These are phyloP conservation scores for Pluteus cervinus DNA, from an alignment of 768 basidiomycete genomes.

Conservation along the genomic window DNA sequence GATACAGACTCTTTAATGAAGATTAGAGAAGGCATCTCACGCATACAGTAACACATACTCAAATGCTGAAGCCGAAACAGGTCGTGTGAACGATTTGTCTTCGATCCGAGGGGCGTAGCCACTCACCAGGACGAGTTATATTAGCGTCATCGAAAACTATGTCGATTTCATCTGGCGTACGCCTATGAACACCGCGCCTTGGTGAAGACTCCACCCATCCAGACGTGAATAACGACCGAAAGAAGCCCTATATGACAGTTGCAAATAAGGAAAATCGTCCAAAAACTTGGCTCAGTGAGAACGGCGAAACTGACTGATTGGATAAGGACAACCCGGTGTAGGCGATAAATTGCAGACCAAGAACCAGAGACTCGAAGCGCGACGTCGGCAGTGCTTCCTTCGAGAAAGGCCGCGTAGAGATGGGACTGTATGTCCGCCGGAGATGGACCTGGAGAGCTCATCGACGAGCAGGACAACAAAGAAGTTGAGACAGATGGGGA, in stretches of 20 bases:
- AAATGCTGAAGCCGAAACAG: slow-evolving; percentile 79
- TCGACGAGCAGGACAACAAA: too few relatives aligned
- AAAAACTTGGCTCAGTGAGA: neutral
- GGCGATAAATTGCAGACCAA: slow-evolving; percentile 65
- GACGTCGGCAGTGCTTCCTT: slow-evolving; percentile 73
- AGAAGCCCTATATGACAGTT: slow-evolving; percentile 60
- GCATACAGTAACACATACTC: slow-evolving; percentile 52
- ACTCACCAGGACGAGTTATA: slow-evolving; percentile 80
- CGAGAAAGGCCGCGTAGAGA: slow-evolving; percentile 68
- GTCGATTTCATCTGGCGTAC: slow-evolving; percentile 49
- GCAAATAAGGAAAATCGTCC: neutral
- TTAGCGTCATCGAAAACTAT: slow-evolving; percentile 80
- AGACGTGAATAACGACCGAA: slow-evolving; percentile 78
- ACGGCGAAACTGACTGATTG: slow-evolving; percentile 52
- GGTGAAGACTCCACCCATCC: slow-evolving; percentile 63
- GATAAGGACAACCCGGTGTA: slow-evolving; percentile 84
- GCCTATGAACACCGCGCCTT: slow-evolving; percentile 17
- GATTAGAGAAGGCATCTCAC: neutral
- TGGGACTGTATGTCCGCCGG: slow-evolving; percentile 64
- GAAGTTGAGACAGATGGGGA: slow-evolving; percentile 8
- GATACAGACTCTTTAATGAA: slow-evolving; percentile 62
- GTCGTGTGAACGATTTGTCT: too few relatives aligned
- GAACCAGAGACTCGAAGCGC: slow-evolving; percentile 60
- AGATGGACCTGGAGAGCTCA: slow-evolving; percentile 38
- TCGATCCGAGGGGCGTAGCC: too few relatives aligned